Base-by-base conservation (phyloP, 1,139 yeast species). In the Geotrichum macrosporum region DNA sequence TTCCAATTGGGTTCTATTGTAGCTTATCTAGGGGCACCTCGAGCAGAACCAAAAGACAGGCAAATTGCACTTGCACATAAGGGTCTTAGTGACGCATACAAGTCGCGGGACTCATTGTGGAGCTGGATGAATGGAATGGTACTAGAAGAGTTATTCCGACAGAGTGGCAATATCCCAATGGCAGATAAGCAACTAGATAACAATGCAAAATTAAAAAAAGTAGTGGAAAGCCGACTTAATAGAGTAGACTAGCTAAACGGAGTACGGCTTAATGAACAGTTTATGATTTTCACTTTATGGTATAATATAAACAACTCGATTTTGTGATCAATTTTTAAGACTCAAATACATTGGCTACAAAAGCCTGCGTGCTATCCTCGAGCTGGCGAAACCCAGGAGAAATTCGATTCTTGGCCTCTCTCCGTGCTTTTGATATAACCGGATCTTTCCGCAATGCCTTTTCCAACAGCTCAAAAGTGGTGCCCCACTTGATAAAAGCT, bases 171-270 rank as follows among this genome's bases (percentile, higher is more conserved):
- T 12, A 24, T 20, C 8, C 44, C 26, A 27, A 22, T 13, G 26
- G 49, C 52, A 5, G 24, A 33, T 9, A n/a, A 21, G 18, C 49
- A 42, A 33, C 36, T 30, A 2, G 27, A 36, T 98, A 98, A 48
- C 98, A 98, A 68, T 98, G 80, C 47, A 94, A 73, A 41, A 92
- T 82, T 57, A 92, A n/a, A 33, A 33, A 37, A 44, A 39, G 32
- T 39, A 44, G 18, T 12, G 22, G 52, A 49, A 26, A 18, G 19
- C 3, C 26, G 44, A 19, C 37, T 49, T 2, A 49, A 49, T 39
- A 39, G 52, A 22, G 52, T 49, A 8, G 52, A 49, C 33, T 49
- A n/a, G n/a, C n/a, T n/a, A n/a, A n/a, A n/a, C n/a, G n/a, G n/a
- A 29, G 34, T 21, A 10, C 20, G 18, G 15, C 5, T 34, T 19